Base-by-base conservation (phyloP, 1,284 basidiomycete species). In the Rhodotorula sp. region DNA sequence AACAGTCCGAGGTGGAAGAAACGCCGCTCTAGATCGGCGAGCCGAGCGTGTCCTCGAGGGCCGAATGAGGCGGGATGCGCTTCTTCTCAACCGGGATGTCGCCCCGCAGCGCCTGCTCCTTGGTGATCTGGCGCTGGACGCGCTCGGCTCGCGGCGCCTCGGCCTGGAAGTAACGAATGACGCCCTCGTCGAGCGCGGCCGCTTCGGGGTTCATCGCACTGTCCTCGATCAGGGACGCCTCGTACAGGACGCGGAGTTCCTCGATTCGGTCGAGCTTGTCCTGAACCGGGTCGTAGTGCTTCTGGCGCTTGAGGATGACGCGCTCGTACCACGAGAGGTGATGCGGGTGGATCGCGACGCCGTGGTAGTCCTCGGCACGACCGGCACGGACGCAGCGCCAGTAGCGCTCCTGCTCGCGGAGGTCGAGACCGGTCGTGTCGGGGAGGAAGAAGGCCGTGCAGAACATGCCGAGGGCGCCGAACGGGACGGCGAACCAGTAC, bases 401-500 rank as follows among this genome's bases (percentile, higher is more conserved):
- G 82, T 85, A 85, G 0, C 72, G 81, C 77, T 86, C 85, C 77
- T 85, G 85, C 80, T 86, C 85, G 67, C 84, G 81, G 31, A 86
- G 81, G 76, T 86, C 85, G 60, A 86, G 81, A 68, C 85, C 85
- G n/a, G 85, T 86, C 16, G 84, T 85, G 77, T 86, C 85, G 26
- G 81, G 81, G 2, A 78, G 72, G 80, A 85, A 86, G 62, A 85
- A 66, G 69, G 80, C 77, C 31, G 85, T 86, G 68, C 83, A 66
- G 70, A 85, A 68, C 77, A 82, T 80, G 46, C 84, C 85, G 68
- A 80, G 79, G 43, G 86, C 81, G 63, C 84, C 85, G 79, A 86
- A 86, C 83, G 84, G 85, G 70, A 82, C 83, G 16, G 85, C 84
- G 68, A 85, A 82, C 84, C 83, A 84, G 81, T 85, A 85, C 80